Evolutionary conservation across 2,329 filamentous ascomycete genomes (phyloP).

Genomic region (Aspergillus novofumigatus): DNA sequence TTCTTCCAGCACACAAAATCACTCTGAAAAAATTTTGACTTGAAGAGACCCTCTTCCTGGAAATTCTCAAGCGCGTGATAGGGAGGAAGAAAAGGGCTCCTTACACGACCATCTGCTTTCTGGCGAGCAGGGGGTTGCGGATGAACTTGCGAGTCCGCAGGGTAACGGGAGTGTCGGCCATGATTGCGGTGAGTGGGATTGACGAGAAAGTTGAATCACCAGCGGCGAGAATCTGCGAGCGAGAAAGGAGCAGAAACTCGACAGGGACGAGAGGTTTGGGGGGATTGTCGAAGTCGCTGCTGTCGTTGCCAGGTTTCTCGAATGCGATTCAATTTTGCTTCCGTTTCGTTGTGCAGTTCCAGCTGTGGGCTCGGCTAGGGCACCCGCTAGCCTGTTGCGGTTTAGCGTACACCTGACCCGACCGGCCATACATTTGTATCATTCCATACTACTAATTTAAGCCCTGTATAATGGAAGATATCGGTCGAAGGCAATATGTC

Average conservation of each 20-base stretch:
- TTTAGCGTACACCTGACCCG: conserved; percentile 9
- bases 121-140: conserved; percentile 96
- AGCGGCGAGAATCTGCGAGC: conserved; percentile 24
- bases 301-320: conserved; percentile 26
- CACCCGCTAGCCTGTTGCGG: conserved; percentile 26
- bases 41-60: not conserved
- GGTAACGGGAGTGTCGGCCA: conserved; percentile 79
- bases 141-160: conserved; percentile 99
- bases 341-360: conserved; percentile 20
- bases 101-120: conserved; percentile 99
- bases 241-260: conserved; percentile 9
- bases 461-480: not conserved
- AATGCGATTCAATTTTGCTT: conserved; percentile 37
- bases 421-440: not conserved
- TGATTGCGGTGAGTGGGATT: conserved; percentile 57
- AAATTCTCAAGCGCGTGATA: not conserved
- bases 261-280: conserved; percentile 24
- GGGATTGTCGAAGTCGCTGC: conserved; percentile 26
- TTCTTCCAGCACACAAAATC: not conserved
- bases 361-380: conserved; percentile 42
- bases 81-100: conserved; percentile 39
- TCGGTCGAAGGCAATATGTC: not conserved
- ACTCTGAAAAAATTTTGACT: not conserved
- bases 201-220: conserved; percentile 22
- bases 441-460: not conserved